These are phyloP conservation scores for Diplodia seriata DNA, from an alignment of 2,329 filamentous ascomycete species.

Conservation along the genomic window DNA sequence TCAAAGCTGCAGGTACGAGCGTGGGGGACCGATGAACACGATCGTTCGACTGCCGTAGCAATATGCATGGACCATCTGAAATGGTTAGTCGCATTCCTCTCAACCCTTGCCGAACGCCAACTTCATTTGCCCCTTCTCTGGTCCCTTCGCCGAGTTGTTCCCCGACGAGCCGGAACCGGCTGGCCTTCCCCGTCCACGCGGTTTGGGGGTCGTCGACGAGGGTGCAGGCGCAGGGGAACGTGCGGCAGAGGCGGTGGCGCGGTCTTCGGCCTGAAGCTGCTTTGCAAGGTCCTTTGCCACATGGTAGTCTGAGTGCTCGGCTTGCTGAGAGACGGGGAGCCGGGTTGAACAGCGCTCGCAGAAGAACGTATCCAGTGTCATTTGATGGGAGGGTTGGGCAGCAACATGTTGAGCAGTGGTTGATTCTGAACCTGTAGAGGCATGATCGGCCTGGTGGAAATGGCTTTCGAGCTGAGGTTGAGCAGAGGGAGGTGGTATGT, in stretches of 20 bases:
- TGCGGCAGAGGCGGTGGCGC: constrained; percentile 32
- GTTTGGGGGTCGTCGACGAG: constrained; percentile 37
- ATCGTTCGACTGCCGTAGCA: background rate
- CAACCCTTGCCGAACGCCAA: constrained; percentile 51
- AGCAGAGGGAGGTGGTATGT: constrained; percentile 44
- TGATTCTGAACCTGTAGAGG: background rate
- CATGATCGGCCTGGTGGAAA: background rate
- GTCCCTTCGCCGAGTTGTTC: constrained; percentile 35
- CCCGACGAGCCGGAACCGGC: constrained; percentile 36
- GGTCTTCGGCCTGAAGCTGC: constrained; percentile 52
- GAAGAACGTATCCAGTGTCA: constrained; percentile 48
- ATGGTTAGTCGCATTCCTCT: background rate
- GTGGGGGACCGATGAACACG: background rate
- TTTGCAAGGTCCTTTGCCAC: constrained; percentile 85
- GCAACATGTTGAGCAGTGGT: background rate
- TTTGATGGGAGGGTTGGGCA: constrained; percentile 36
- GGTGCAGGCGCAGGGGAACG: constrained; percentile 21
- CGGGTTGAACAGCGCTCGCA: constrained; percentile 71
- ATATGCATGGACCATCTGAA: background rate
- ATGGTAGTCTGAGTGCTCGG: constrained; percentile 92
- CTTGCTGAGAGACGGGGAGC: constrained; percentile 65
- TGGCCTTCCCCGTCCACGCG: constrained; percentile 47
- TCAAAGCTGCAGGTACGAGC: background rate
- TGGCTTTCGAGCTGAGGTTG: constrained; percentile 37
- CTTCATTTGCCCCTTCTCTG: constrained; percentile 55